Evolutionary conservation across 2,329 filamentous ascomycete genomes (phyloP).

Genomic region (Apiospora aurea): DNA sequence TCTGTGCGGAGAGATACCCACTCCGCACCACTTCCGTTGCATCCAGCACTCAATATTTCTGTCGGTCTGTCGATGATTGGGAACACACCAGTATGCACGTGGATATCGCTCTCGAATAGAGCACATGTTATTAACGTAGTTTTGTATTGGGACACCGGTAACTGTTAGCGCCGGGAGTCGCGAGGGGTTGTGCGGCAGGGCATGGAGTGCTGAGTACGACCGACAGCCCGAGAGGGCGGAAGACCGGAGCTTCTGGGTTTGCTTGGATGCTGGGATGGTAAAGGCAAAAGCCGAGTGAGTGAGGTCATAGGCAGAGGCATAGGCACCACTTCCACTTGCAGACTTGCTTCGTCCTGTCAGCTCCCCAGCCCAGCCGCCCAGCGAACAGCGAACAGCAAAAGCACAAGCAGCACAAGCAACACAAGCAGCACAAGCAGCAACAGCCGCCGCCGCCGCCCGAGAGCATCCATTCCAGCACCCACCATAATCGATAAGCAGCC

Average conservation of each 20-base stretch:
- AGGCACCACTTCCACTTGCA: background rate
- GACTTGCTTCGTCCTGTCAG: no score
- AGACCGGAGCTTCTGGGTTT: background rate
- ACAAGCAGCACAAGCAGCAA: background rate
- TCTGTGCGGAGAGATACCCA: slow-evolving; percentile 5
- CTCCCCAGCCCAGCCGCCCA: background rate
- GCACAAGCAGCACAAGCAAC: background rate
- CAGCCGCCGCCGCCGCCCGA: no score
- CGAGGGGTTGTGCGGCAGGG: background rate
- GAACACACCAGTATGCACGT: background rate
- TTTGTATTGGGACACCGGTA: background rate
- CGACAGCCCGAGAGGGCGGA: background rate
- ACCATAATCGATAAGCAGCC: slow-evolving; percentile 15
- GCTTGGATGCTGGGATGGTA: background rate
- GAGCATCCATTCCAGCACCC: background rate
- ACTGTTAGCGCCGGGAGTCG: background rate
- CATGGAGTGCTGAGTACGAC: background rate
- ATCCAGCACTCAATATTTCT: background rate
- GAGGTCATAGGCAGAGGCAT: slow-evolving; percentile 18
- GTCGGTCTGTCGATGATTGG: background rate
- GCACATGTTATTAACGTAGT: no score
- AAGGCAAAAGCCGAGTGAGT: slow-evolving; percentile 2
- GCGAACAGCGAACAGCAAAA: background rate
- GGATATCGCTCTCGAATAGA: no score
- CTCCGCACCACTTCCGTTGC: background rate